Conservation (phyloP, 1,139 yeast species). For the Suhomyces bribrorum region DNA sequence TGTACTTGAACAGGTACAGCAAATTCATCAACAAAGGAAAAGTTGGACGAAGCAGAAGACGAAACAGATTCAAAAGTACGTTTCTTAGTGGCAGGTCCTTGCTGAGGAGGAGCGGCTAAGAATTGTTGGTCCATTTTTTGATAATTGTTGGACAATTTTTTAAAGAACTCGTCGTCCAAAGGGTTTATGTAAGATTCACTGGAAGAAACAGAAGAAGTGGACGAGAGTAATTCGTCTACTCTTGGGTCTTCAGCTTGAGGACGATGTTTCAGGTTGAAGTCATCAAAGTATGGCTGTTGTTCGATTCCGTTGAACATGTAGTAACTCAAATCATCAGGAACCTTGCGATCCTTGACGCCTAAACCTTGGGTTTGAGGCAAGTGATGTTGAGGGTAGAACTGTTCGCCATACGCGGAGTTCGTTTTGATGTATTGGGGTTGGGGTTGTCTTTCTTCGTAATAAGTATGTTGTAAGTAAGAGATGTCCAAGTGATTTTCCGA, state of each 20-base stretch:
- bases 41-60: slow-evolving; percentile 2
- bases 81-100: slow-evolving; percentile 10
- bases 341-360: not conserved
- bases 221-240: slow-evolving; percentile 11
- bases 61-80: slow-evolving; percentile 14
- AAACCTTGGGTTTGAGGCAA: not conserved
- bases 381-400: slow-evolving; percentile 1
- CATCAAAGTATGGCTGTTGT: slow-evolving; percentile 19
- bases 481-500: not conserved
- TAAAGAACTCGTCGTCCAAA: slow-evolving; percentile 22
- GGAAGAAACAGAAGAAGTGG: slow-evolving; percentile 15
- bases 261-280: slow-evolving; percentile 12
- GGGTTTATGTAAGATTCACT: slow-evolving; percentile 18
- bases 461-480: slow-evolving; percentile 1
- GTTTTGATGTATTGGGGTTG: slow-evolving; percentile 6
- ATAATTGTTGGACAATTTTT: slow-evolving; percentile 14
- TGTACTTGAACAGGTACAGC: slow-evolving; percentile 1
- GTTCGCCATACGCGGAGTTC: not conserved
- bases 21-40: slow-evolving; percentile 6
- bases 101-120: slow-evolving; percentile 3
- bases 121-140: slow-evolving; percentile 4
- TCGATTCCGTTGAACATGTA: slow-evolving; percentile 14
- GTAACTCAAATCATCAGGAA: slow-evolving; percentile 9
- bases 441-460: slow-evolving; percentile 5
- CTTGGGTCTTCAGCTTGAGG: slow-evolving; percentile 3